Percentiles rank a stretch among this genome's conserved stretches.
These are phyloP conservation scores for Aspergillus transmontanensis DNA, from an alignment of 2,329 filamentous ascomycete species.

Conservation along the genomic window DNA sequence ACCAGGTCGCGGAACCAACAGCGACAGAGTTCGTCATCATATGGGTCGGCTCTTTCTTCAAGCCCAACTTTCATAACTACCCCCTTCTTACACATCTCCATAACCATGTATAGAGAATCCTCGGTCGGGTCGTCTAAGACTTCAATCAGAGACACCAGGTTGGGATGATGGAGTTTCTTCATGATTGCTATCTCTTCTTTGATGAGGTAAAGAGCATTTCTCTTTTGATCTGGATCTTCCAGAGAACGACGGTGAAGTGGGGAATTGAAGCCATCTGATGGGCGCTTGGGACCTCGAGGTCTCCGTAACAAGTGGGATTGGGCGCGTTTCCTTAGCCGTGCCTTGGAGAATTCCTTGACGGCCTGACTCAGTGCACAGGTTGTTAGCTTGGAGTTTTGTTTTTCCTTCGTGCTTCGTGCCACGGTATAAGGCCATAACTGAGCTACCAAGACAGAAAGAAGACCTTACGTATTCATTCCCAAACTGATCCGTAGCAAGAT, in stretches of 20 bases:
- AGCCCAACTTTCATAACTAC: slow-evolving; percentile 95
- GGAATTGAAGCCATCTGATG: slow-evolving; percentile 64
- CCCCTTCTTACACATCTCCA: slow-evolving; percentile 98
- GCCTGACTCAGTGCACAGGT: slow-evolving; percentile 59
- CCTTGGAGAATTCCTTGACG: slow-evolving; percentile 96
- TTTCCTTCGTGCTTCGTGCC: slow-evolving; percentile 10
- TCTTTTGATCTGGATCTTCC: slow-evolving; percentile 55
- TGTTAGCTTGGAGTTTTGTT: slow-evolving; percentile 17
- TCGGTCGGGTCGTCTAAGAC: slow-evolving; percentile 94
- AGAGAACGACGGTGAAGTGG: slow-evolving; percentile 63
- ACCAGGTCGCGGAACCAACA: slow-evolving; percentile 95
- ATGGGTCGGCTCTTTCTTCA: slow-evolving; percentile 79
- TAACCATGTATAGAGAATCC: slow-evolving; percentile 96
- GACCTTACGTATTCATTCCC: slow-evolving; percentile 84
- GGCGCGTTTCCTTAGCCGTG: slow-evolving; percentile 81
- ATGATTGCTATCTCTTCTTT: slow-evolving; percentile 97
- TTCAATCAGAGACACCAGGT: slow-evolving; percentile 90
- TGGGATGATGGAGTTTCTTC: slow-evolving; percentile 96
- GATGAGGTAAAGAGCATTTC: slow-evolving; percentile 81
- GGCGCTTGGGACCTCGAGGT: slow-evolving; percentile 56
- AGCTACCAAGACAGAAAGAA: background rate
- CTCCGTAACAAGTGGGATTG: slow-evolving; percentile 83
- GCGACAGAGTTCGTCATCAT: slow-evolving; percentile 78
- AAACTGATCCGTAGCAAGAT: slow-evolving; percentile 86
- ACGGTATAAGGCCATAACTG: background rate